Conservation (phyloP, 805 yeast genomes). For the Yamadazyma scolyti region DNA sequence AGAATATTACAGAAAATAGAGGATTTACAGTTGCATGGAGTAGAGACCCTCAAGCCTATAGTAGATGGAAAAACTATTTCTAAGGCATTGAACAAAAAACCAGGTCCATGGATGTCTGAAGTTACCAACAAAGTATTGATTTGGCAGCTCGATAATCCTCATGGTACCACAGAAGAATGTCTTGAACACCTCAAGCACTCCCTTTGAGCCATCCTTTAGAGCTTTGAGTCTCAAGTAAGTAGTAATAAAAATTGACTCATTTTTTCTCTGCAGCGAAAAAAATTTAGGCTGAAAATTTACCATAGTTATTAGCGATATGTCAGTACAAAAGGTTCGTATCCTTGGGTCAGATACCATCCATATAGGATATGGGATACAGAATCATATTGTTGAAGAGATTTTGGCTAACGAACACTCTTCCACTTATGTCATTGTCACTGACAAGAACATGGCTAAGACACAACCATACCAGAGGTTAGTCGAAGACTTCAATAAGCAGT, state of each 20-base stretch:
- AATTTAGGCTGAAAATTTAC: conserved; percentile 1
- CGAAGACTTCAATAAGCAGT: conserved; percentile 36
- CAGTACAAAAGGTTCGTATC: conserved; percentile 63
- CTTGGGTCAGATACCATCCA: conserved; percentile 82
- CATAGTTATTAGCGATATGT: conserved; percentile 16
- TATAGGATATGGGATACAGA: conserved; percentile 79
- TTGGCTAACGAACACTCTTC: conserved; percentile 67
- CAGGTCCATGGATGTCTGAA: conserved; percentile 84
- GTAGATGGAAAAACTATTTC: conserved; percentile 73
- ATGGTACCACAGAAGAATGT: conserved; percentile 50
- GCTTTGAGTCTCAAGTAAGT: too few species aligned
- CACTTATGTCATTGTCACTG: conserved; percentile 89
- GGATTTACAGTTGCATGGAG: conserved; percentile 34
- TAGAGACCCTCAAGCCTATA: conserved; percentile 55
- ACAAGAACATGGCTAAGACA: conserved; percentile 69
- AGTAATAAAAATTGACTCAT: too few species aligned
- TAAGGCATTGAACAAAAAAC: conserved; percentile 49
- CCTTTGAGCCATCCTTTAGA: too few species aligned
- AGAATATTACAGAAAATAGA: conserved; percentile 28
- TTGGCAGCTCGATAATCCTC: conserved; percentile 81
- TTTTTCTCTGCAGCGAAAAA: too few species aligned
- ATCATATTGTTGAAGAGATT: conserved; percentile 68
- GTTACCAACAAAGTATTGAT: conserved; percentile 52
- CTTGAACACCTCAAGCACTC: too few species aligned
- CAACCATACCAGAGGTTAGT: conserved; percentile 52